phyloP scores from a whole-genome alignment of 2,329 filamentous ascomycete species.

The Achaetomium macrosporum region DNA sequence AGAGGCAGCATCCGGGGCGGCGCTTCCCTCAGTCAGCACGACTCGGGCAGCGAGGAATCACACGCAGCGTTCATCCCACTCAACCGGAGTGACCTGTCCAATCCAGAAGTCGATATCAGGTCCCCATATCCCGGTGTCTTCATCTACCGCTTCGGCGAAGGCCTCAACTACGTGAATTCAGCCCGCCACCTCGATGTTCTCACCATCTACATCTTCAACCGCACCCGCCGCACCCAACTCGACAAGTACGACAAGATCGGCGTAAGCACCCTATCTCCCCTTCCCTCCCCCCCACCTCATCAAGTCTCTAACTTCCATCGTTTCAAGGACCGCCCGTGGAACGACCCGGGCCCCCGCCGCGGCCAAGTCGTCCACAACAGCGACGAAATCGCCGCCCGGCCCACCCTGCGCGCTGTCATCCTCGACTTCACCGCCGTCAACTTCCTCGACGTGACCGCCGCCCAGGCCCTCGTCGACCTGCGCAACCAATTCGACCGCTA shows the following conservation, averaged over 20 bases:
- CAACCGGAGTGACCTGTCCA: slow-evolving; percentile 38
- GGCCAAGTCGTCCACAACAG: no score
- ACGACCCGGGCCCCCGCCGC: no score
- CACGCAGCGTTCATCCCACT: slow-evolving; percentile 39
- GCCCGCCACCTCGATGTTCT: slow-evolving; percentile 42
- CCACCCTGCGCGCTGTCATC: slow-evolving; percentile 61
- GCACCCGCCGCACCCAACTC: slow-evolving; percentile 32
- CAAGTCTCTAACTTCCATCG: not conserved
- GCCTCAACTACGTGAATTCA: slow-evolving; percentile 48
- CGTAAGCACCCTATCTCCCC: slow-evolving; percentile 17
- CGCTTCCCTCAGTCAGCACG: slow-evolving; percentile 10
- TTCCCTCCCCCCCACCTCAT: not conserved
- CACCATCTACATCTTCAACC: slow-evolving; percentile 34
- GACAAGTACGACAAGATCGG: slow-evolving; percentile 32
- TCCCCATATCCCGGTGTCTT: slow-evolving; percentile 45
- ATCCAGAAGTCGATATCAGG: slow-evolving; percentile 38
- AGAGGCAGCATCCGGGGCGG: slow-evolving; percentile 12
- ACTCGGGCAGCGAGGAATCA: slow-evolving; percentile 7
- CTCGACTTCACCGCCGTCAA: slow-evolving; percentile 92
- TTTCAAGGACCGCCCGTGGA: no score
- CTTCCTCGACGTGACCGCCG: slow-evolving; percentile 86
- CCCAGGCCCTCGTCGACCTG: slow-evolving; percentile 89
- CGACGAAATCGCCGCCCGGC: slow-evolving; percentile 13
- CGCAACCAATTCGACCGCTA: slow-evolving; percentile 90
- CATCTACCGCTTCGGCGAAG: slow-evolving; percentile 47